Percentiles rank a stretch among this genome's conserved stretches.
Conservation (phyloP, 192 early-diverging fungal genomes). For the Rhizophagus clarus region DNA sequence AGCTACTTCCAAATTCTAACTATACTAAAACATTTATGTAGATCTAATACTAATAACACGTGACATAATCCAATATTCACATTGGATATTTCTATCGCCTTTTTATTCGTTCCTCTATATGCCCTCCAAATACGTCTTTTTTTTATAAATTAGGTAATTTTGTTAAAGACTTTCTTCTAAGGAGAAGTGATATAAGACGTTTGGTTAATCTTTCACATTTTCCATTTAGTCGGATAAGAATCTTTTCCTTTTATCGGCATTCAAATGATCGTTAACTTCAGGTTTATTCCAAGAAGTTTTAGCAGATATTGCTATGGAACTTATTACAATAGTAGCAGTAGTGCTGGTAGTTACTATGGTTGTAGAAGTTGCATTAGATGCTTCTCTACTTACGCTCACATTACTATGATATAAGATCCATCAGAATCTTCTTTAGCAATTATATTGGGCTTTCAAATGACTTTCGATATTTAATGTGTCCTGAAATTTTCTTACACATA, state of each 20-base stretch:
- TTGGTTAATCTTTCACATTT: background rate
- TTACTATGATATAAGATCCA: background rate
- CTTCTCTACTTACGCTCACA: background rate
- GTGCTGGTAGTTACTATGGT: background rate
- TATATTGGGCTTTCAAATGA: background rate
- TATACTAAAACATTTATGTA: no score
- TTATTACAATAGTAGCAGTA: background rate
- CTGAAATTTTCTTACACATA: background rate
- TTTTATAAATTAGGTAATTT: background rate
- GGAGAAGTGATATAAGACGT: background rate
- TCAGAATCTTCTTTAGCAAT: background rate
- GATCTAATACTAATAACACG: no score
- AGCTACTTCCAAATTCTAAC: no score
- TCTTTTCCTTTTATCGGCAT: background rate
- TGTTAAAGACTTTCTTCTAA: background rate
- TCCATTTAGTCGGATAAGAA: background rate
- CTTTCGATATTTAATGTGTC: background rate
- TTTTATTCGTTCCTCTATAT: no score
- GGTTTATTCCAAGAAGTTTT: constrained; percentile 3
- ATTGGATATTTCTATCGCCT: no score
- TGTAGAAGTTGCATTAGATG: background rate
- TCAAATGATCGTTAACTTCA: background rate
- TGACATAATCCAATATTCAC: no score
- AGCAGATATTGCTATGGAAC: background rate
- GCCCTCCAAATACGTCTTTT: no score